These are phyloP conservation scores for Mucor indicus DNA, from an alignment of 371 early-diverging fungal genomes.

Conservation along the genomic window DNA sequence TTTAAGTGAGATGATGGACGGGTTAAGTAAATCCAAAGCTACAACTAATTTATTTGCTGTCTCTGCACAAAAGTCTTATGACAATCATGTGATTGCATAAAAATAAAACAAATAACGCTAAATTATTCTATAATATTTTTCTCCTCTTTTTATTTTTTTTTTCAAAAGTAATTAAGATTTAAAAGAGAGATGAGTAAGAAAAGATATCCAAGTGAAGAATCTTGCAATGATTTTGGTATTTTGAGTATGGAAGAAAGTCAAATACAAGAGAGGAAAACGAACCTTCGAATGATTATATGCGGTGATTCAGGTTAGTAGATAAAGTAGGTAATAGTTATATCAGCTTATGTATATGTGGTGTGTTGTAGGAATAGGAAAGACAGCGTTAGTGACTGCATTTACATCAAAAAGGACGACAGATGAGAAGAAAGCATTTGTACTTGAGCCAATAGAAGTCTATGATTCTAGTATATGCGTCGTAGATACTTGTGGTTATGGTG, in stretches of 20 bases:
- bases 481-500: constrained; percentile 63
- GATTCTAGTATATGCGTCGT: constrained; percentile 43
- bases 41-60: no score
- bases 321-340: neutral
- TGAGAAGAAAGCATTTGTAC: neutral
- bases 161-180: no score
- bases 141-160: no score
- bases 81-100: no score
- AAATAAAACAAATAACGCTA: no score
- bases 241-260: constrained; percentile 30
- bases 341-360: constrained; percentile 3
- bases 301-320: constrained; percentile 52
- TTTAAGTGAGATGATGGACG: no score
- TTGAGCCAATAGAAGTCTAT: constrained; percentile 9
- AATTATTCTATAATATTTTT: no score
- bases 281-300: constrained; percentile 49
- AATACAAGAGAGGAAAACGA: neutral
- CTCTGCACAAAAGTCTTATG: no score
- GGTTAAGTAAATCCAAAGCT: no score
- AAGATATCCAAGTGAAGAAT: no score
- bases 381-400: constrained; percentile 44
- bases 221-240: constrained; percentile 37
- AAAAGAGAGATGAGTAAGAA: constrained; percentile 4
- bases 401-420: constrained; percentile 21
- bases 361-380: constrained; percentile 59